Conservation (phyloP, 257 asterid species). For the Capsicum baccatum region DNA sequence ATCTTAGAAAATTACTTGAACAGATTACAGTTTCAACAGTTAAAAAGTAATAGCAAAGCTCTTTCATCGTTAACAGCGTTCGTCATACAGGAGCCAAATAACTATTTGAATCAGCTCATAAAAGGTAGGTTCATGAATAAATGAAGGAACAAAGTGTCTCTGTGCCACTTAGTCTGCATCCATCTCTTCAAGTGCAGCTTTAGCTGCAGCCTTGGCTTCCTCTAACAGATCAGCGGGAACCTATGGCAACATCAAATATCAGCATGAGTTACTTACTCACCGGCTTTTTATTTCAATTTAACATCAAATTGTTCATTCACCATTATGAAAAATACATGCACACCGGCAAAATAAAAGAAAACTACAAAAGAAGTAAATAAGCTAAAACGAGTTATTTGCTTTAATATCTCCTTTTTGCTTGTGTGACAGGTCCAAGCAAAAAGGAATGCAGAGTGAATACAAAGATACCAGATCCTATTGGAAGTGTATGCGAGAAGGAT, state of each 20-base stretch:
- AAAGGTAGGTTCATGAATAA: not conserved
- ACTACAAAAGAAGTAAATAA: not conserved
- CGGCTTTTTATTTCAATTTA: not conserved
- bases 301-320: not conserved
- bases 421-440: not conserved
- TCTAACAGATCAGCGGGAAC: slow-evolving; percentile 77
- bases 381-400: not conserved
- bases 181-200: slow-evolving; percentile 96
- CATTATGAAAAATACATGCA: not conserved
- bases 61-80: not conserved
- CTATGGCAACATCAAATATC: slow-evolving; percentile 45
- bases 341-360: not conserved
- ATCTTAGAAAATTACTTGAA: not conserved
- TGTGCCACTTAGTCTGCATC: slow-evolving; percentile 69
- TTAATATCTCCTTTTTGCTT: not conserved
- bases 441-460: not conserved
- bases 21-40: slow-evolving; percentile 13
- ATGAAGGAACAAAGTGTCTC: not conserved
- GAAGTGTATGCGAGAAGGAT: not conserved
- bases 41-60: not conserved
- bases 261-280: not conserved
- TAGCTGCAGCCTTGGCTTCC: slow-evolving; percentile 94
- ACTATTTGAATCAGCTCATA: not conserved
- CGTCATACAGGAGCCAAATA: slow-evolving; percentile 1
- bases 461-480: slow-evolving; percentile 5